Conservation (phyloP, 495 filamentous ascomycete species). For the Extremus antarcticus region DNA sequence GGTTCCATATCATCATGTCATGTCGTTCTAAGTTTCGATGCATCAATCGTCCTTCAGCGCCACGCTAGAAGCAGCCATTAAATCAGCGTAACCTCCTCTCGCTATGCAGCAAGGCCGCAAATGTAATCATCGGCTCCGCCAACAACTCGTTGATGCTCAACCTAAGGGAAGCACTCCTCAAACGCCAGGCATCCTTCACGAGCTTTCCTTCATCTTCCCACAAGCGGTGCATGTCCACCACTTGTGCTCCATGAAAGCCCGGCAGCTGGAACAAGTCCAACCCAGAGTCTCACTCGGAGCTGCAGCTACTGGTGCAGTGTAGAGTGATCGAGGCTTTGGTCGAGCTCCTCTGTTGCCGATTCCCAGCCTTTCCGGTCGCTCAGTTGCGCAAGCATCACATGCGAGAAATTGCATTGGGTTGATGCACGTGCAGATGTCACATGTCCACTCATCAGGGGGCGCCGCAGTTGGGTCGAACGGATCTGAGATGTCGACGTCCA, state of each 20-base stretch:
- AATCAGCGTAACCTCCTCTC: too few relatives aligned
- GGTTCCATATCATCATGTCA: too few relatives aligned
- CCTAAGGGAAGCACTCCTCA: not conserved
- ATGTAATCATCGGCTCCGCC: too few relatives aligned
- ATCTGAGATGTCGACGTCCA: slow-evolving; percentile 15
- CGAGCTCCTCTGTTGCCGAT: slow-evolving; percentile 7
- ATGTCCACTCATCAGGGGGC: slow-evolving; percentile 51
- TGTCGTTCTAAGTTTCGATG: too few relatives aligned
- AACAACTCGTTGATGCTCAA: not conserved
- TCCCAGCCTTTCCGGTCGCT: slow-evolving; percentile 37
- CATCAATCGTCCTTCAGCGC: too few relatives aligned
- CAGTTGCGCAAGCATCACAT: slow-evolving; percentile 69
- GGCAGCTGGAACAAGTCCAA: slow-evolving; percentile 32
- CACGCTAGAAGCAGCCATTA: too few relatives aligned
- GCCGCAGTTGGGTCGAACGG: slow-evolving; percentile 13
- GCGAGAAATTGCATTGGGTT: slow-evolving; percentile 59
- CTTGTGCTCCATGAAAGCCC: slow-evolving; percentile 32
- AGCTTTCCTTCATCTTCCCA: slow-evolving; percentile 29
- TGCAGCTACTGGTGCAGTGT: not conserved
- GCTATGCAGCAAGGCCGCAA: too few relatives aligned
- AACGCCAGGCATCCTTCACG: not conserved
- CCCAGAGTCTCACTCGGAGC: slow-evolving; percentile 18
- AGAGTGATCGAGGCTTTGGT: not conserved
- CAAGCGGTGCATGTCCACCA: slow-evolving; percentile 35
- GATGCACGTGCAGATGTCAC: slow-evolving; percentile 68